A percentile compares a stretch with the other conserved stretches of the same genome.
Evolutionary conservation across 441 rosid species (phyloP).

Genomic region (Gossypium trilobum): DNA sequence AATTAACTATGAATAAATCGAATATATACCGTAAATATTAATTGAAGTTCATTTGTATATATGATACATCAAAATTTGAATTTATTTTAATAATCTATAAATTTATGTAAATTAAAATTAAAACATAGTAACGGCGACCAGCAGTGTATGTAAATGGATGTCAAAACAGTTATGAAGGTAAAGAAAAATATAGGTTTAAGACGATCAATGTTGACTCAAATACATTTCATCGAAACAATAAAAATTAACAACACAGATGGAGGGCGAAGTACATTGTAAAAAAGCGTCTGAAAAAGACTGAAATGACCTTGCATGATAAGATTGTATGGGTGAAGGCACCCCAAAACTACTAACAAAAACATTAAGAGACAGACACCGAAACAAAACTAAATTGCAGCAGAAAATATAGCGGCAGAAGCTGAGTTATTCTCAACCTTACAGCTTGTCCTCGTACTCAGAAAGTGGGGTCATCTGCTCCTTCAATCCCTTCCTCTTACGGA

Average conservation of each 20-base stretch:
- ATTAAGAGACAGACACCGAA: background rate
- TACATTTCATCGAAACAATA: background rate
- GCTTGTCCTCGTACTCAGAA: constrained; percentile 16
- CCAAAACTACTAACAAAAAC: background rate
- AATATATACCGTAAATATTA: too few relatives aligned
- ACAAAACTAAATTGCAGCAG: background rate
- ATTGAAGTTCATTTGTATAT: too few relatives aligned
- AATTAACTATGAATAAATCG: too few relatives aligned
- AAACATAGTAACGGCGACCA: too few relatives aligned
- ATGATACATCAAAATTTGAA: too few relatives aligned
- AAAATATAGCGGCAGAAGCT: background rate
- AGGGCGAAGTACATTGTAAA: background rate
- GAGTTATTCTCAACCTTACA: background rate
- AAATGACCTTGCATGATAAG: background rate
- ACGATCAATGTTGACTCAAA: background rate
- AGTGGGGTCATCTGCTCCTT: constrained; percentile 3
- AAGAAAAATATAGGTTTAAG: background rate
- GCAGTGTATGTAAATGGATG: too few relatives aligned
- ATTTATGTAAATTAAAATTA: too few relatives aligned
- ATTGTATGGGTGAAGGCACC: background rate
- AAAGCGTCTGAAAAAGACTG: background rate
- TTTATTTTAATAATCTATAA: too few relatives aligned
- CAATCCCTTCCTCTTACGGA: constrained; percentile 1
- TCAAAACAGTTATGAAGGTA: background rate
- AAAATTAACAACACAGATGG: background rate